Evolutionary conservation across 768 basidiomycete genomes (phyloP).

Genomic region (Gyrodon lividus): DNA sequence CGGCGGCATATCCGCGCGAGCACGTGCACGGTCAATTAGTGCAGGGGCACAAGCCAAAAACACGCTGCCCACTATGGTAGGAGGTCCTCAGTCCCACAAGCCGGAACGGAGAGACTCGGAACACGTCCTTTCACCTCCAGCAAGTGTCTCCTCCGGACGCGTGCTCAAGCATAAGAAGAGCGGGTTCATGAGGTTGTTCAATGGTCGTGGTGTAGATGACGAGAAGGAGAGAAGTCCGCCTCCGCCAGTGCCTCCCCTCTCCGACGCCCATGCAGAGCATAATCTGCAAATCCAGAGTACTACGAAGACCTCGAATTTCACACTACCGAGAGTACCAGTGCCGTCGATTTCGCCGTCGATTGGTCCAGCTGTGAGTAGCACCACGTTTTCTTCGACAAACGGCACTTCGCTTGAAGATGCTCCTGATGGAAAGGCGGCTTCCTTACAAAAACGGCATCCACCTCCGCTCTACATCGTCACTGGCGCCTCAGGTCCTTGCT

Average conservation of each 20-base stretch:
- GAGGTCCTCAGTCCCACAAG: conserved; percentile 32
- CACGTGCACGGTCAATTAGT: conserved; percentile 63
- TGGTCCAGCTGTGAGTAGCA: conserved; percentile 17
- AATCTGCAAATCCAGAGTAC: conserved; percentile 18
- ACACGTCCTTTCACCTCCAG: conserved; percentile 17
- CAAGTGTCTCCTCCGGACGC: conserved; percentile 36
- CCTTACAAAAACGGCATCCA: conserved; percentile 28
- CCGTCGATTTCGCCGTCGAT: conserved; percentile 40
- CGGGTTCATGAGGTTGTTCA: conserved; percentile 77
- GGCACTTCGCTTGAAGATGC: conserved; percentile 7
- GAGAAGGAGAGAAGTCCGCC: conserved; percentile 40
- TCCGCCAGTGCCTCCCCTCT: conserved; percentile 57
- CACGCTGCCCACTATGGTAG: conserved; percentile 37
- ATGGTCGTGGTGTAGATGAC: conserved; percentile 39
- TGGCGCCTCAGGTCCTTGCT: conserved; percentile 12
- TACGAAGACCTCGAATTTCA: conserved; percentile 31
- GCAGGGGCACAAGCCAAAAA: conserved; percentile 51
- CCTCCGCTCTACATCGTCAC: conserved; percentile 32
- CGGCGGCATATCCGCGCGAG: conserved; percentile 22
- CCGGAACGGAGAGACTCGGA: conserved; percentile 47
- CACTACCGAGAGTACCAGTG: conserved; percentile 37
- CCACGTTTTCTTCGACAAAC: conserved; percentile 16
- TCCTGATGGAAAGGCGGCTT: conserved; percentile 22
- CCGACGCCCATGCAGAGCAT: conserved; percentile 36
- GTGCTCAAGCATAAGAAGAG: conserved; percentile 75